Conservation (phyloP, 2,329 filamentous ascomycete genomes). For the Aspergillus sp. region DNA sequence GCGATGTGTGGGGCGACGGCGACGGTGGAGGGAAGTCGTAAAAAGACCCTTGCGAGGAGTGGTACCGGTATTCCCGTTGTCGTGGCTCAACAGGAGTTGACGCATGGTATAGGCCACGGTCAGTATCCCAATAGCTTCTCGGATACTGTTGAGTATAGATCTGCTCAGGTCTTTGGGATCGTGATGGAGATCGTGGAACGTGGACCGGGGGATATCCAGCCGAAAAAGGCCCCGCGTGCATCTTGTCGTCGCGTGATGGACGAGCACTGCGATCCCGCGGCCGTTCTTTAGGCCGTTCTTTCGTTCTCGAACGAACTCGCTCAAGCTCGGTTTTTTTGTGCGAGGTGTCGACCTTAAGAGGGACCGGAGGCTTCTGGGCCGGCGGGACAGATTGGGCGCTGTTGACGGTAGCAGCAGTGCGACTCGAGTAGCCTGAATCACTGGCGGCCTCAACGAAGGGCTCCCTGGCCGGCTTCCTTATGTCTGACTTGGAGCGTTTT, state of each 20-base stretch:
- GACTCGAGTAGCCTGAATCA: conserved; percentile 64
- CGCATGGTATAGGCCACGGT: conserved; percentile 35
- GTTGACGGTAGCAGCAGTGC: conserved; percentile 55
- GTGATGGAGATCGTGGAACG: conserved; percentile 34
- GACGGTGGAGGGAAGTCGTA: conserved; percentile 34
- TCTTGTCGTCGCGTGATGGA: conserved; percentile 34
- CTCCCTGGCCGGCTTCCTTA: conserved; percentile 34
- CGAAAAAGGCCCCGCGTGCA: conserved; percentile 35
- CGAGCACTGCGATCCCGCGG: conserved; percentile 29
- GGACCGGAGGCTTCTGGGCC: conserved; percentile 38
- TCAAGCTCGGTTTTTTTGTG: conserved; percentile 30
- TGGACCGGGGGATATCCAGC: conserved; percentile 29
- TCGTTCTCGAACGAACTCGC: conserved; percentile 30
- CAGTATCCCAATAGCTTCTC: conserved; percentile 37
- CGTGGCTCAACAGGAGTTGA: conserved; percentile 32
- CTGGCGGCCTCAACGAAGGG: conserved; percentile 51
- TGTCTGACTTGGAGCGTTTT: conserved; percentile 48
- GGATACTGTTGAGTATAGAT: conserved; percentile 31
- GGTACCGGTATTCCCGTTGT: conserved; percentile 33
- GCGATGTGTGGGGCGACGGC: conserved; percentile 30
- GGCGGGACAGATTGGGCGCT: conserved; percentile 52
- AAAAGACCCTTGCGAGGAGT: conserved; percentile 24
- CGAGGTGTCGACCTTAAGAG: conserved; percentile 39
- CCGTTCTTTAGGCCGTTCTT: conserved; percentile 36
- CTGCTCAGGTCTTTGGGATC: conserved; percentile 34